A percentile compares a stretch with the other conserved stretches of the same genome.
Evolutionary conservation across 2,329 filamentous ascomycete genomes (phyloP).

Genomic region (Fusarium hostae): DNA sequence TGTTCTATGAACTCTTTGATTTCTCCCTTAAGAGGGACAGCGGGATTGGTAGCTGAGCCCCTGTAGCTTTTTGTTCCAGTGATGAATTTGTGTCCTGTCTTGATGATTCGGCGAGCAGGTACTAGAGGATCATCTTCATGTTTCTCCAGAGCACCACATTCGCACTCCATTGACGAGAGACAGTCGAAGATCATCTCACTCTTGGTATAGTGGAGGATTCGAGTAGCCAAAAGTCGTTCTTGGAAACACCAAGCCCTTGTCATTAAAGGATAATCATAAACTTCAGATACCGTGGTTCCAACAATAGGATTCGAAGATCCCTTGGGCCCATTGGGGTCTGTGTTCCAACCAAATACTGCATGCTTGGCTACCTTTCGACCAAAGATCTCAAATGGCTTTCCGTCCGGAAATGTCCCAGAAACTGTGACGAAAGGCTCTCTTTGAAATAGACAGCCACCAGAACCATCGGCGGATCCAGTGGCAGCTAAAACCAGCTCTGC

Average conservation of each 20-base stretch:
- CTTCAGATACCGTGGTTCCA: not conserved
- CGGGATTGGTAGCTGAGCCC: not conserved
- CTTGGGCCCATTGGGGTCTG: conserved; percentile 1
- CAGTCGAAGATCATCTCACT: conserved; percentile 44
- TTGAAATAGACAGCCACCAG: conserved; percentile 36
- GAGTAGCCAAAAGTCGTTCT: conserved; percentile 44
- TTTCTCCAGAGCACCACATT: conserved; percentile 37
- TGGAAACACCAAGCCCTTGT: conserved; percentile 47
- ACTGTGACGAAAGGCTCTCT: conserved; percentile 23
- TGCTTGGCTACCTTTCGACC: conserved; percentile 22
- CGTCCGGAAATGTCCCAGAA: conserved; percentile 15
- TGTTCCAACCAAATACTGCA: conserved; percentile 26
- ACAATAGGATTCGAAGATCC: conserved; percentile 12
- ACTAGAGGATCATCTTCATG: conserved; percentile 30
- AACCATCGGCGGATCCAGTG: conserved; percentile 29
- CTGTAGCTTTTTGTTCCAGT: conserved; percentile 10
- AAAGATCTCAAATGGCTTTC: conserved; percentile 28
- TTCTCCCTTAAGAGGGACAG: not conserved
- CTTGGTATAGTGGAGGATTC: conserved; percentile 46
- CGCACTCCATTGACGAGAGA: conserved; percentile 36
- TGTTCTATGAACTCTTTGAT: conserved; percentile 16
- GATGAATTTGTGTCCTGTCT: conserved; percentile 36
- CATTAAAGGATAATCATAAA: conserved; percentile 32
- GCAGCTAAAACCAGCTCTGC: conserved; percentile 43
- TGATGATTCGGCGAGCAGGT: conserved; percentile 35